Evolutionary conservation across 139 green algal genomes (phyloP).

Genomic region (Chlorella sp.): DNA sequence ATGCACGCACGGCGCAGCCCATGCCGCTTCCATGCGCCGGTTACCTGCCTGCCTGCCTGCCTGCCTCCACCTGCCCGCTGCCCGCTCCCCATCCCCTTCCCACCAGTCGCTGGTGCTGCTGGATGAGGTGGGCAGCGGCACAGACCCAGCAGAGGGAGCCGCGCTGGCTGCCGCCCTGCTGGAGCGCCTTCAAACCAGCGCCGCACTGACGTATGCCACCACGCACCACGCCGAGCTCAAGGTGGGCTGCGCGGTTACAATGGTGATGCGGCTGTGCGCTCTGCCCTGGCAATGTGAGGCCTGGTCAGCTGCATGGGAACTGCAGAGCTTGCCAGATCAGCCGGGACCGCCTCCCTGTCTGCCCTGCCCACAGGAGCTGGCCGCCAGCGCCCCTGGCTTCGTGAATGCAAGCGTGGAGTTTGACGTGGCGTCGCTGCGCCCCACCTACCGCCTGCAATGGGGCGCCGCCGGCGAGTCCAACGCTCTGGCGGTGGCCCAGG

Average conservation of each 20-base stretch:
- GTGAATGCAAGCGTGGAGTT: slow-evolving; percentile 74
- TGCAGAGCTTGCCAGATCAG: no score
- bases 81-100: not conserved
- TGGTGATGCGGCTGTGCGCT: no score
- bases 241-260: not conserved
- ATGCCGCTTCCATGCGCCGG: not conserved
- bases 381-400: slow-evolving; percentile 35
- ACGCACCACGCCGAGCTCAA: slow-evolving; percentile 76
- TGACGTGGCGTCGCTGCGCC: slow-evolving; percentile 58
- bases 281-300: no score
- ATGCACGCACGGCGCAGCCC: not conserved
- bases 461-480: slow-evolving; percentile 54
- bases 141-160: slow-evolving; percentile 80
- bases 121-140: slow-evolving; percentile 85
- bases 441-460: slow-evolving; percentile 76
- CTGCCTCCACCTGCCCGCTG: not conserved
- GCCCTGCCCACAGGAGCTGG: slow-evolving; percentile 28
- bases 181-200: slow-evolving; percentile 41
- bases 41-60: not conserved
- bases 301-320: no score
- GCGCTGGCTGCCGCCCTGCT: slow-evolving; percentile 73
- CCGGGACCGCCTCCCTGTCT: no score
- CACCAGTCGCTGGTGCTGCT: slow-evolving; percentile 75
- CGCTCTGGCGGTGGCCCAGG: slow-evolving; percentile 61
- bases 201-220: slow-evolving; percentile 66